Evolutionary conservation across 495 filamentous ascomycete species (phyloP).

Genomic region (Hypomontagnella monticulosa): DNA sequence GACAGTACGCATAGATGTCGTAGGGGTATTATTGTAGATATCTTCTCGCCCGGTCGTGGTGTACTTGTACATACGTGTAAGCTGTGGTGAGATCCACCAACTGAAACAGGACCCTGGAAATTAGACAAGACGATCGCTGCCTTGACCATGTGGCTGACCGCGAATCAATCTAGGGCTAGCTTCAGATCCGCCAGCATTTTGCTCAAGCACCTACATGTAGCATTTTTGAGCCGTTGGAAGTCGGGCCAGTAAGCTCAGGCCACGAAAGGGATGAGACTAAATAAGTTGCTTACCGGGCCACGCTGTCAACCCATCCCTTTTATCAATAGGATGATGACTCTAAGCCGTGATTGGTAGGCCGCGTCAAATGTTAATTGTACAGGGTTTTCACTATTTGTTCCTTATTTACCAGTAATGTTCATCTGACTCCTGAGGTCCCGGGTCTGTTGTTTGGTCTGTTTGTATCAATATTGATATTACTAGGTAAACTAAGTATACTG

Average conservation of each 20-base stretch:
- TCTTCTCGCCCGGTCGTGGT: neutral
- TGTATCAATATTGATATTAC: too few relatives aligned
- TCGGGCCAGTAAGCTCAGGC: conserved; percentile 40
- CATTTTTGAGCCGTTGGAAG: conserved; percentile 29
- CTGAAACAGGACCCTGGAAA: conserved; percentile 43
- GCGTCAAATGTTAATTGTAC: conserved; percentile 21
- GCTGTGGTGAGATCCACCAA: conserved; percentile 19
- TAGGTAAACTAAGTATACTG: too few relatives aligned
- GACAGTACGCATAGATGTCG: neutral
- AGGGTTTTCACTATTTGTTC: conserved; percentile 28
- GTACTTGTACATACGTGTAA: conserved; percentile 5
- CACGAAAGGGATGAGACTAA: conserved; percentile 41
- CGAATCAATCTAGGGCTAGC: conserved; percentile 40
- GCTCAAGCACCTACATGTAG: too few relatives aligned
- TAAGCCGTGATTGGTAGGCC: conserved; percentile 28
- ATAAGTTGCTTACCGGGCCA: conserved; percentile 43
- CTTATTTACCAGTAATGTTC: conserved; percentile 17
- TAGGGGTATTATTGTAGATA: neutral
- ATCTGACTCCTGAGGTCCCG: conserved; percentile 29
- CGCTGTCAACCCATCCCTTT: conserved; percentile 44
- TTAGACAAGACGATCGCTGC: conserved; percentile 30
- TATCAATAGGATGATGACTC: conserved; percentile 28
- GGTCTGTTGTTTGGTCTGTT: neutral
- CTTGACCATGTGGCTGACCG: conserved; percentile 42
- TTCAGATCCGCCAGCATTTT: conserved; percentile 37